A percentile compares a stretch with the other conserved stretches of the same genome.
phyloP scores from a whole-genome alignment of 75 land plant genomes.

The Isoetes taiwanensis region DNA sequence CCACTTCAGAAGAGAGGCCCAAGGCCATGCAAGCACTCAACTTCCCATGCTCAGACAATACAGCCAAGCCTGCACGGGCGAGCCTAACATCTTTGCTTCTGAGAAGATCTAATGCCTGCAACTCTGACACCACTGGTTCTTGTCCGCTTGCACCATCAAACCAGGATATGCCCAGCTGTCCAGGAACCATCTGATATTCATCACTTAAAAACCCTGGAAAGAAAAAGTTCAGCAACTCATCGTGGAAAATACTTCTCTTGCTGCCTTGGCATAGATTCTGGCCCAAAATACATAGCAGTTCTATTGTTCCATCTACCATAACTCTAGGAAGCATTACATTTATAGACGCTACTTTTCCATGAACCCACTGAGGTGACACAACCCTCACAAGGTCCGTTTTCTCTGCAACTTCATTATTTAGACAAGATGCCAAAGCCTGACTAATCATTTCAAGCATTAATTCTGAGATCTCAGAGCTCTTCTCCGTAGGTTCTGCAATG shows the following conservation, averaged over 20 bases:
- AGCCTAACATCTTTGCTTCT: constrained; percentile 16
- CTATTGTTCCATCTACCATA: constrained; percentile 19
- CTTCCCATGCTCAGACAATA: constrained; percentile 11
- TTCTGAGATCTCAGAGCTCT: constrained; percentile 8
- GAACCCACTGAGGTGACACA: constrained; percentile 11
- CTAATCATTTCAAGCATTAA: constrained; percentile 15
- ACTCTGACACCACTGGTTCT: constrained; percentile 15
- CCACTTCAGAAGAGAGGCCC: constrained; percentile 11
- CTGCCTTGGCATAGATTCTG: neutral
- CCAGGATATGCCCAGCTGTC: no score
- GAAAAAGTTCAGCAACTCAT: constrained; percentile 9
- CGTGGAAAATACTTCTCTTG: constrained; percentile 2
- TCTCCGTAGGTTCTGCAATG: no score
- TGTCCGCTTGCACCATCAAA: constrained; percentile 15
- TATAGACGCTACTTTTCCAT: neutral
- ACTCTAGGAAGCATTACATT: constrained; percentile 14
- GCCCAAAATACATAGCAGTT: constrained; percentile 9
- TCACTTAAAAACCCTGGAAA: constrained; percentile 10
- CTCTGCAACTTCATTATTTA: no score
- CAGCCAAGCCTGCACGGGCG: constrained; percentile 13
- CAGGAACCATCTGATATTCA: no score
- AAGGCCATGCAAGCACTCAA: constrained; percentile 13
- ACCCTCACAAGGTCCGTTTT: constrained; percentile 20
- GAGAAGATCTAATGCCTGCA: constrained; percentile 14
- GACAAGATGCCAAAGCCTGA: constrained; percentile 17